phyloP scores from a whole-genome alignment of 2,329 filamentous ascomycete genomes.

The Penicillium sp. region DNA sequence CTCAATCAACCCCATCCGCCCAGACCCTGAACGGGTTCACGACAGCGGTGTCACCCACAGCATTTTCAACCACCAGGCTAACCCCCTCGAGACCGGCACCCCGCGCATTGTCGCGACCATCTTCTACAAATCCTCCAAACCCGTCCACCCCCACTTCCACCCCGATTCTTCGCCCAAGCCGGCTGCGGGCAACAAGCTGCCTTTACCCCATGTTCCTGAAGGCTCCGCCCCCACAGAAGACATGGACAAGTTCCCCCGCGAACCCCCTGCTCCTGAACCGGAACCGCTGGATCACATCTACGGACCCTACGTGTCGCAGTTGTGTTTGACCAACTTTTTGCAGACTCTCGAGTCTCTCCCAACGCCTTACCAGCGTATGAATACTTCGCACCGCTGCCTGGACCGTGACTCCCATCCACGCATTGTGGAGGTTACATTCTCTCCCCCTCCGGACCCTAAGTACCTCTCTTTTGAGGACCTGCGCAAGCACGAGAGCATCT shows the following conservation, averaged over 20 bases:
- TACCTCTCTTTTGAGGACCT: conserved; percentile 63
- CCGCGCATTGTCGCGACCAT: conserved; percentile 49
- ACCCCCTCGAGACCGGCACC: conserved; percentile 40
- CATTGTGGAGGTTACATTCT: conserved; percentile 54
- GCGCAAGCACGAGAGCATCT: conserved; percentile 76
- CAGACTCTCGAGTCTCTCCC: conserved; percentile 52
- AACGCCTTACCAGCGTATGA: conserved; percentile 50
- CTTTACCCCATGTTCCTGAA: conserved; percentile 41
- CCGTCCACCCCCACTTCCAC: conserved; percentile 48
- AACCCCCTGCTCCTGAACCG: conserved; percentile 55
- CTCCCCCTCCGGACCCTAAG: conserved; percentile 49
- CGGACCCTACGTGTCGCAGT: conserved; percentile 54
- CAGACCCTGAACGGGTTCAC: conserved; percentile 42
- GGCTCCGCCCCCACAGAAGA: conserved; percentile 53
- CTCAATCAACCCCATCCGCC: conserved; percentile 38
- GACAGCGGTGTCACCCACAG: conserved; percentile 49
- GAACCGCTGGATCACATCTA: conserved; percentile 57
- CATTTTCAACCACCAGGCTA: conserved; percentile 45
- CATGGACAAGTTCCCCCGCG: conserved; percentile 54
- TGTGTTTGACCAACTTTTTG: conserved; percentile 57
- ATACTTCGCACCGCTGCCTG: conserved; percentile 49
- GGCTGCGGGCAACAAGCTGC: conserved; percentile 38
- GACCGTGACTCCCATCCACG: conserved; percentile 49
- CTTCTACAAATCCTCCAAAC: conserved; percentile 48
- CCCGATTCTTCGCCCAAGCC: conserved; percentile 46